A percentile compares a stretch with the other conserved stretches of the same genome.
Conservation (phyloP, 1,284 basidiomycete species). For the Puccinia coronata region DNA sequence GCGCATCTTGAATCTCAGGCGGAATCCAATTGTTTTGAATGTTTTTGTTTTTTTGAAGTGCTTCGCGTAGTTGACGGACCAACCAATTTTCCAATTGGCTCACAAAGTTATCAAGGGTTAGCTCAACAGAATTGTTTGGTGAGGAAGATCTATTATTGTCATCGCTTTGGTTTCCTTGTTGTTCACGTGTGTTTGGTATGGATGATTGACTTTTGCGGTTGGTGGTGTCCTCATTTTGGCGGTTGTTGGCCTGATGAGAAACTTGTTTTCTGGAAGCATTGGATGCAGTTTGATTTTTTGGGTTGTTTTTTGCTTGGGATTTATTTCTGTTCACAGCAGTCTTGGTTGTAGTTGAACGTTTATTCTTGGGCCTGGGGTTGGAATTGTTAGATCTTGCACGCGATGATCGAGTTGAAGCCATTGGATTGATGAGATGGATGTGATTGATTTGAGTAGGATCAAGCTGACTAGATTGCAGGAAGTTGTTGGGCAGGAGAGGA, state of each 20-base stretch:
- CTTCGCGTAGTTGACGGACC: not conserved
- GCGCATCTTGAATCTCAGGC: not conserved
- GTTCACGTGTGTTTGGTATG: too few relatives aligned
- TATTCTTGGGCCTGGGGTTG: not conserved
- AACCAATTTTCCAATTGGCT: not conserved
- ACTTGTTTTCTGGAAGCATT: too few relatives aligned
- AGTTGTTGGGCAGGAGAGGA: too few relatives aligned
- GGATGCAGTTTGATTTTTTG: too few relatives aligned
- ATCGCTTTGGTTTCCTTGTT: too few relatives aligned
- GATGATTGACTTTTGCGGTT: too few relatives aligned
- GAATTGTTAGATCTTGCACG: not conserved
- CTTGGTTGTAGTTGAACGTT: too few relatives aligned
- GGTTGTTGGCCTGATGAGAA: too few relatives aligned
- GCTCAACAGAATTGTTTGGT: not conserved
- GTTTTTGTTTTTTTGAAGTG: not conserved
- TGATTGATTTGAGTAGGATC: too few relatives aligned
- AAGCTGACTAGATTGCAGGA: too few relatives aligned
- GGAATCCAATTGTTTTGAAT: not conserved
- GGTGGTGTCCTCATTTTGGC: too few relatives aligned
- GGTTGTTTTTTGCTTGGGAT: not conserved
- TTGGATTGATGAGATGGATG: not conserved
- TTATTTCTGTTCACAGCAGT: not conserved
- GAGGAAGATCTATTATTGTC: not conserved
- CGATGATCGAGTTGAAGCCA: not conserved
- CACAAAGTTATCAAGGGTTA: not conserved